These are phyloP conservation scores for Fraxinus anomala DNA, from an alignment of 257 asterid genomes.

Conservation along the genomic window DNA sequence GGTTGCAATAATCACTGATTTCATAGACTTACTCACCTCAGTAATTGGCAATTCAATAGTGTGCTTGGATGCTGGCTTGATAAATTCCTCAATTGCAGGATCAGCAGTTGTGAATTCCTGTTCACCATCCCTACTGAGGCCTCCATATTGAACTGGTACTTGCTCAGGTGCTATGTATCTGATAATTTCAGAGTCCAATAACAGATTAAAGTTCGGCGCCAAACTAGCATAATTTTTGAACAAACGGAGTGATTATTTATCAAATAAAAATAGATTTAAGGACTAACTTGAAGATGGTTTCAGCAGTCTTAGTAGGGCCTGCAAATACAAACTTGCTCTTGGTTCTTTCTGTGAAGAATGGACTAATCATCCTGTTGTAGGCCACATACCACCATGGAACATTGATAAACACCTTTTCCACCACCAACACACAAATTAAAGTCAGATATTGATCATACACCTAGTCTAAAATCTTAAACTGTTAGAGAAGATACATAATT, in stretches of 20 bases:
- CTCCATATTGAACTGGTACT: conserved; percentile 58
- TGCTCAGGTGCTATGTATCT: conserved; percentile 55
- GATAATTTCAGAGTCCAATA: neutral
- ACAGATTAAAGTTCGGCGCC: neutral
- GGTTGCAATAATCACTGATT: neutral
- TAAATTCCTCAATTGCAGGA: conserved; percentile 45
- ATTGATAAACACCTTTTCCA: conserved; percentile 20
- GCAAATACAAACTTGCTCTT: conserved; percentile 25
- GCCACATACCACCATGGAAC: conserved; percentile 25
- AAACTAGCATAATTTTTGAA: neutral
- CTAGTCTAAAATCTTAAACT: neutral
- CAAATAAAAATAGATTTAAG: neutral
- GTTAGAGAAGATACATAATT: neutral
- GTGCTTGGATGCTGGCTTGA: conserved; percentile 50
- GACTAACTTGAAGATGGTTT: conserved; percentile 16
- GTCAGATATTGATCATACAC: neutral
- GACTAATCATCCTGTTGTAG: conserved; percentile 22
- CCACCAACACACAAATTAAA: neutral
- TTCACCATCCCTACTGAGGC: conserved; percentile 53
- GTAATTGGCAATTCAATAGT: conserved; percentile 43
- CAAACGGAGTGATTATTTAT: neutral
- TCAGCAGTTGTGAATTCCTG: conserved; percentile 43
- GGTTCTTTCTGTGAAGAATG: conserved; percentile 23
- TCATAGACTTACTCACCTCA: neutral
- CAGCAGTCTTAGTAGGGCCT: conserved; percentile 5